Base-by-base conservation (phyloP, 1,139 yeast genomes). In the Debaryomycetaceae sp. region DNA sequence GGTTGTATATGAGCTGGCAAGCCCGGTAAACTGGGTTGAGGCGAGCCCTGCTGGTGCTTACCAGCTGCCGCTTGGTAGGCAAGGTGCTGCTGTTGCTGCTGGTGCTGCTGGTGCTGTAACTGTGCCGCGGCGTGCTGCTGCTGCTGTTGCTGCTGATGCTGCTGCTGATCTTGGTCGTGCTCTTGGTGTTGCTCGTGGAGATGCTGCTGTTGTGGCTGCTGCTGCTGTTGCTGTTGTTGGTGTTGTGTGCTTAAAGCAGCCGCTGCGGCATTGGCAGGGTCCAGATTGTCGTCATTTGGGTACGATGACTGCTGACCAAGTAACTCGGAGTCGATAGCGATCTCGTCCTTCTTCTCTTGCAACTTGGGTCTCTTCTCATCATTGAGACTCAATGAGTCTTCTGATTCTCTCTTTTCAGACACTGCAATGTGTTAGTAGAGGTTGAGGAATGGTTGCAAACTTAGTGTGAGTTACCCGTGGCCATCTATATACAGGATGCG, bases 261-360 rank as follows among this genome's bases (percentile, higher is more conserved):
- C 18, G 39, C 36, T n/a, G 39, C 36, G 15, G 37, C 43, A 31
- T 41, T 43, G 12, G 49, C 42, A 35, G 45, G 31, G 34, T 40
- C 35, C 8, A 23, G 14, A 16, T 22, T 28, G 12, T 29, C 36
- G 6, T 30, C 33, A 10, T 30, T 31, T 10, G 40, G 30, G 39
- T 59, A 60, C 25, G 61, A 58, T 11, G 65, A 49, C 34, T 68
- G 72, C 38, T 69, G 73, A 21, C 64, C 65, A 37, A 70, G 58
- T 42, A 70, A 53, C 41, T 68, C 74, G 28, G 74, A 63, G 46
- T 70, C 76, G 36, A 70, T 67, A 34, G 65, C 65, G 29, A 61
- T 53, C 32, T 61, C 64, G 17, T 58, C 62, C 37, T 61, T 58
- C 42, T 56, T 55, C 16, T 39, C 45, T 11, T 25, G 55, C 30